Evolutionary conservation across 2,329 filamentous ascomycete species (phyloP), one percentile per base, ranked within the genome.

Genomic region (Hyphodiscus sp.): DNA sequence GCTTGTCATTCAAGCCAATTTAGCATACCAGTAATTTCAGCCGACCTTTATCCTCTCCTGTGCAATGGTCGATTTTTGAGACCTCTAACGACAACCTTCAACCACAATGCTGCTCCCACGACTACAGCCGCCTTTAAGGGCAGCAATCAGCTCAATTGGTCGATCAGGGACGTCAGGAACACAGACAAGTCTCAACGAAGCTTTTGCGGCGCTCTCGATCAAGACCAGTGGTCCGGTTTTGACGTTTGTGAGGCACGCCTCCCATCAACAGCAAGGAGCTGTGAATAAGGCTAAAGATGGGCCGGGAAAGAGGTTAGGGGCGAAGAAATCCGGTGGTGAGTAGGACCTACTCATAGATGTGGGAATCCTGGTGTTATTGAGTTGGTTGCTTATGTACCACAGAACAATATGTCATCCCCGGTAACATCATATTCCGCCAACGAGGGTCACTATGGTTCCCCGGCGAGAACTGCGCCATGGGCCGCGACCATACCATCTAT

Each of bases 341-440:
- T 64, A 23, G 47, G 2, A 6, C 11, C 23, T 49, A 18, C 26
- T 41, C 20, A 19, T 46, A 11, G 15, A 20, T 11, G 9, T 11
- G 20, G n/a, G 8, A 51, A 47, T 38, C 23, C 23, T 4, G 23
- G 23, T 4, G 4, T 26, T 3, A 4, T 26, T 26, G 23, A 26
- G 8, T 26, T 50, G 13, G 51, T 52, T 45, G 43, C 20, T 13
- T 8, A 9, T 4, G 8, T 43, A 20, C 19, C 6, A 23, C 67
- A 91, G 87, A 92, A 69, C 87, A 96, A 75, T 95, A 86, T 71
- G 94, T 99, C 38, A 87, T 96, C 54, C 87, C 91, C 4, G 94
- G 94, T 51, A 97, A 96, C 76, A 99, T 99, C 72, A 88, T 99
- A 73, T 99, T 94, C 81, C 91, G 90, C 69, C 94, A 99, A 73